Conservation (phyloP, 148 eudicot species). For the Spergularia bocconei region DNA sequence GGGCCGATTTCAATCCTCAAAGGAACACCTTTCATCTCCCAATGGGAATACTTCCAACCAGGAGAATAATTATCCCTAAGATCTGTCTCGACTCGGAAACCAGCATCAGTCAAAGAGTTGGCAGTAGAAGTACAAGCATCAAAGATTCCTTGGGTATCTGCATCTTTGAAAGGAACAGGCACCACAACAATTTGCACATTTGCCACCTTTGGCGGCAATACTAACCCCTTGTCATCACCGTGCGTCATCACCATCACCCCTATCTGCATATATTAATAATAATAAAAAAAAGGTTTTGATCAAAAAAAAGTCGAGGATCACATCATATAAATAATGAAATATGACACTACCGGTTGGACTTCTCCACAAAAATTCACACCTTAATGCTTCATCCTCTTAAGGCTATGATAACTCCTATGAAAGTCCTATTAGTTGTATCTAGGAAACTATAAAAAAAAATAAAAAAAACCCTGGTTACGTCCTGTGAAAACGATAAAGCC, state of each 20-base stretch:
- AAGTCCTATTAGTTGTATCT: not conserved
- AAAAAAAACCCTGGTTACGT: too few species aligned
- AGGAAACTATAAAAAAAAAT: not conserved
- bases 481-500: too few species aligned
- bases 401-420: too few species aligned
- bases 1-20: conserved; percentile 97
- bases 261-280: conserved; percentile 48
- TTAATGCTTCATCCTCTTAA: not conserved
- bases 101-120: conserved; percentile 54
- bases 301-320: not conserved
- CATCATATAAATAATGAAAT: not conserved
- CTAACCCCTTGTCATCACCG: conserved; percentile 97
- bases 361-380: not conserved
- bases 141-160: conserved; percentile 64
- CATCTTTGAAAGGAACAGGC: conserved; percentile 95
- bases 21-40: conserved; percentile 99
- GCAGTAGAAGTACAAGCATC: conserved; percentile 76
- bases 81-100: conserved; percentile 79
- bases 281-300: not conserved
- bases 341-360: not conserved
- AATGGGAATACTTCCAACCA: conserved; percentile 99
- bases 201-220: conserved; percentile 95
- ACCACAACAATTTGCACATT: conserved; percentile 80
- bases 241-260: conserved; percentile 99
- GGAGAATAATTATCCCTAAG: conserved; percentile 94